Evolutionary conservation across 2,329 filamentous ascomycete genomes (phyloP), one percentile per base, ranked within the genome.

Genomic region (Fusarium solani-melongenae): DNA sequence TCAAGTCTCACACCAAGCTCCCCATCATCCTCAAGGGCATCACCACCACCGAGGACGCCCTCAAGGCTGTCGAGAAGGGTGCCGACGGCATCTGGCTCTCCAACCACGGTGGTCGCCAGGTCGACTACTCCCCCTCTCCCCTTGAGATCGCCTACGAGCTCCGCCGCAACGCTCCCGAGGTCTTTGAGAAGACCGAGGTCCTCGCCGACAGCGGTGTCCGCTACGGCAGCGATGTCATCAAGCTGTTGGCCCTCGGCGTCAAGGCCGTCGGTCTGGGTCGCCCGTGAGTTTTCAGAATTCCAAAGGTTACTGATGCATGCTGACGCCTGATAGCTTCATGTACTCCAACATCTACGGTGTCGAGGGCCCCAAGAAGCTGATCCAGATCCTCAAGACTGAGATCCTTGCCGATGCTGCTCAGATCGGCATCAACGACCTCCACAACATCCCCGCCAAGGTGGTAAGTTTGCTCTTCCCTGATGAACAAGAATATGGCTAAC

Each of bases 331-430:
- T 4, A 78, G 77, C 1, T 82, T 87, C 74, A 86, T 89, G 84
- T 89, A 84, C 75, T 83, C 85, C 57, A 88, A 88, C 72, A 77
- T 84, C 39, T 89, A 86, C 72, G 87, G 87, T 4, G 78, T 81
- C 6, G 82, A 84, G 24, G 87, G 87, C 24, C 86, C 88, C 4
- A 79, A 79, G 63, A 84, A 83, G 79, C 82, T 82, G 7, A 85
- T 88, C 61, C 76, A 84, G 60, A 83, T 88, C 22, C 78, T 88
- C 67, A 87, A 87, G 81, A 80, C 82, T 41, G 86, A 88, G 79
- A 81, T 88, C 33, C 64, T 78, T 29, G 69, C 76, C 3, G 82
- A 83, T 57, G 82, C 78, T 49, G 79, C 79, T 20, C 80, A 83
- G 72, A 72, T 81, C 34, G 82, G 82, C 10, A 78, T 81, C 9